Conservation (phyloP, 768 basidiomycete genomes). For the Mrakia blollopis region DNA sequence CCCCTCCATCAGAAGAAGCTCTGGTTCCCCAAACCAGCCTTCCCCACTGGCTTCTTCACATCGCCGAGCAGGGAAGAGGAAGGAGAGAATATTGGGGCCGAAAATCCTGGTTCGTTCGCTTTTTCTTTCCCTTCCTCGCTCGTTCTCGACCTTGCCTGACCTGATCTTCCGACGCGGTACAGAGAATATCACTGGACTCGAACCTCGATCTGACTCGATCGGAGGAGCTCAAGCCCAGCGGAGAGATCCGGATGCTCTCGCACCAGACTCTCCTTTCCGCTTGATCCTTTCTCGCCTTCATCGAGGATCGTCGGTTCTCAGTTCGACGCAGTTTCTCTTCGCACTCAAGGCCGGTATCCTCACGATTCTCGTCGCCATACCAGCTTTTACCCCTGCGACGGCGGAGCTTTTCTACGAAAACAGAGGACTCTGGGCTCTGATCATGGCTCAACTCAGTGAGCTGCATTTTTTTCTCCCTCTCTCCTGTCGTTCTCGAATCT, state of each 20-base stretch:
- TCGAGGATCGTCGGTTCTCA: background rate
- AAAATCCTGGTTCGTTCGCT: conserved; percentile 15
- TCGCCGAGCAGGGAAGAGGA: conserved; percentile 18
- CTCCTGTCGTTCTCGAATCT: background rate
- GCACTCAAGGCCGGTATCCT: conserved; percentile 67
- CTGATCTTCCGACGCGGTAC: too few relatives aligned
- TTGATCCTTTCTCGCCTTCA: conserved; percentile 4
- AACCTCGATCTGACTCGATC: conserved; percentile 22
- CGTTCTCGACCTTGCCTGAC: too few relatives aligned
- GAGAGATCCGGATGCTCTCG: conserved; percentile 24
- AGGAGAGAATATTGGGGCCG: background rate
- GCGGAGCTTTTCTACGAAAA: conserved; percentile 49
- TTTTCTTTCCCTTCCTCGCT: background rate
- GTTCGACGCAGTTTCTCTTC: conserved; percentile 48
- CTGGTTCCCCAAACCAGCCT: conserved; percentile 10
- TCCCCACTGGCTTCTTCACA: conserved; percentile 17
- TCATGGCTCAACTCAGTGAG: conserved; percentile 61
- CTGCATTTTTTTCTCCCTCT: background rate
- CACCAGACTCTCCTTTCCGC: conserved; percentile 8
- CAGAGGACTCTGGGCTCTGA: conserved; percentile 58
- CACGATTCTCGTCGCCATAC: conserved; percentile 43
- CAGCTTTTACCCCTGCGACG: conserved; percentile 25
- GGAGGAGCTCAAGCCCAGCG: conserved; percentile 9
- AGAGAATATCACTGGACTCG: conserved; percentile 22
- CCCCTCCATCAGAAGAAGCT: background rate